Base-by-base conservation (phyloP, 805 yeast species). In the Teunomyces gatunensis region DNA sequence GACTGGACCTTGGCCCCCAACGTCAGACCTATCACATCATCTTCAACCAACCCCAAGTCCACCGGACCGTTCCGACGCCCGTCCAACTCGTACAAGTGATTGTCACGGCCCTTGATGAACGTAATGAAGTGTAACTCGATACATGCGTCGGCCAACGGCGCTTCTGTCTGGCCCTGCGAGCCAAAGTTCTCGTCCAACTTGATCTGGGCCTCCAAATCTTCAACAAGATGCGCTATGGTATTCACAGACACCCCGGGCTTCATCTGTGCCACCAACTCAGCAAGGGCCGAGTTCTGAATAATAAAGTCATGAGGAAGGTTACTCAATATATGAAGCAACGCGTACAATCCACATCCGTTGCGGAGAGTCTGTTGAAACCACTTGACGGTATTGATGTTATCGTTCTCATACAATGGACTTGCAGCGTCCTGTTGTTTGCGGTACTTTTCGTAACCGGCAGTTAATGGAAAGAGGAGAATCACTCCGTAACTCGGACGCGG, bases 341-440 rank as follows among this genome's bases (percentile, higher is more conserved):
- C 98, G 65, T 87, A 89, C 28, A 95, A 77, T 4, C 99, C 99
- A 69, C 99, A 92, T 0, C 96, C 95, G 62, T 92, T 92, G 52
- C 79, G 80, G 13, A 94, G 80, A 0, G 90, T 83, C 59, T 92
- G 99, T 54, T 81, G 82, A 56, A 84, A 81, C 97, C 98, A 94
- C n/a, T 76, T 54, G 12, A 83, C 71, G 9, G 65, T 57, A 5
- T 57, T 68, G 5, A 60, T 53, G 17, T 56, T 47, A 42, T 71
- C 73, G 39, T 65, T 63, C 10, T 57, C 45, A 27, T 56, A 56
- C 32, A 45, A 15, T 7, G 32, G 37, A 6, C 42, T 59, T 6
- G 44, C 53, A 47, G 44, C 53, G 47, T 81, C 85, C 39, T 73
- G 77, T 12, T 54, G 51, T 18, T 55, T 44, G 40, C 84, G 69